A percentile compares a stretch with the other conserved stretches of the same genome.
These are phyloP conservation scores for Allomyces macrogynus DNA, from an alignment of 192 early-diverging fungal genomes.

Conservation along the genomic window DNA sequence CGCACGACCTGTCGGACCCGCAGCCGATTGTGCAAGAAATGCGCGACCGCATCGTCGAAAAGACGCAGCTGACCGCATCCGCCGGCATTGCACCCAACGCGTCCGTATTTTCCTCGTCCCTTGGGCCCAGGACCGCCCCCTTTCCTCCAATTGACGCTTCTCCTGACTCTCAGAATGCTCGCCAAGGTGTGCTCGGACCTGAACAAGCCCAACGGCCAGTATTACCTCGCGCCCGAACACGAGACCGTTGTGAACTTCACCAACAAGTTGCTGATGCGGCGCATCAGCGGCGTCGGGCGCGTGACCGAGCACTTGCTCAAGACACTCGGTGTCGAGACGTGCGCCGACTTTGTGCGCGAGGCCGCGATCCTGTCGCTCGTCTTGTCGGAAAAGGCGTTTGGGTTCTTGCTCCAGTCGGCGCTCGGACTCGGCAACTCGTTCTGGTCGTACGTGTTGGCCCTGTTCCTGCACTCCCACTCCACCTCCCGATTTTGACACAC, in stretches of 20 bases:
- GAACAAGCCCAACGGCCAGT: conserved; percentile 57
- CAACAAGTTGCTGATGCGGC: conserved; percentile 23
- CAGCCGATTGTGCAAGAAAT: conserved; percentile 24
- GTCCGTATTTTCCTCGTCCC: neutral
- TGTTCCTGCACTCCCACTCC: too few species aligned
- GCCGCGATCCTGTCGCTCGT: conserved; percentile 12
- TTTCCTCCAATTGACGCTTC: too few species aligned
- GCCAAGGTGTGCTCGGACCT: conserved; percentile 31
- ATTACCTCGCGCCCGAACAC: conserved; percentile 16
- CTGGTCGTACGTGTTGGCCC: neutral
- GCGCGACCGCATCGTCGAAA: conserved; percentile 22
- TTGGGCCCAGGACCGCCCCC: too few species aligned
- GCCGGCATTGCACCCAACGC: conserved; percentile 30
- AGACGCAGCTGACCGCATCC: conserved; percentile 20
- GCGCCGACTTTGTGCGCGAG: conserved; percentile 20
- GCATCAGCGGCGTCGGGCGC: conserved; percentile 32
- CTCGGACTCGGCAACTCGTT: neutral
- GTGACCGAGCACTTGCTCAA: conserved; percentile 32
- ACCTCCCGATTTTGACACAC: too few species aligned
- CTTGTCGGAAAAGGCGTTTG: neutral
- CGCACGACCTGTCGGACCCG: conserved; percentile 10
- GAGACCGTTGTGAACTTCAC: conserved; percentile 23
- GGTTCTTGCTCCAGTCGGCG: too few species aligned
- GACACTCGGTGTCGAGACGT: conserved; percentile 27
- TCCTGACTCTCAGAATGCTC: conserved; percentile 9